These are phyloP conservation scores for Clavispora phyllophila DNA, from an alignment of 805 yeast genomes.

Conservation along the genomic window DNA sequence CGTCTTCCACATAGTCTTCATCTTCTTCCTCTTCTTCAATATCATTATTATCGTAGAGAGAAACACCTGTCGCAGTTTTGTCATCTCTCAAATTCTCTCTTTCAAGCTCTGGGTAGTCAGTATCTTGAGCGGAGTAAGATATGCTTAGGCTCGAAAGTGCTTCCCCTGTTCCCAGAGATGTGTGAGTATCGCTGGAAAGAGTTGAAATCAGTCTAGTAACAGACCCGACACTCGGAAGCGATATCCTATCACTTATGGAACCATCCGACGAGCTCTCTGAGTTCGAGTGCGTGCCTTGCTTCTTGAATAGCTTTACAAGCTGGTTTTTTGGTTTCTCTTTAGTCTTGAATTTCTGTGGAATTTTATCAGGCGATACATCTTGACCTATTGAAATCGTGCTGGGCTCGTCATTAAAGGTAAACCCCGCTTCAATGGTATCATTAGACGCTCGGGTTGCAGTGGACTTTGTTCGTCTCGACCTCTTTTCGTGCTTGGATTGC, in stretches of 20 bases:
- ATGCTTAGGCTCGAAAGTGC: background rate
- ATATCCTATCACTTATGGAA: background rate
- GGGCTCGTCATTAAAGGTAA: background rate
- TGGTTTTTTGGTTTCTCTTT: constrained; percentile 7
- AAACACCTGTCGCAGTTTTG: background rate
- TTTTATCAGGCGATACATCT: background rate
- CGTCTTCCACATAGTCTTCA: constrained; percentile 11
- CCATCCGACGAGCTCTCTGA: constrained; percentile 7
- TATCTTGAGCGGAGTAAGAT: background rate
- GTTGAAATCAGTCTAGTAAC: background rate
- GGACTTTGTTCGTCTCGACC: background rate
- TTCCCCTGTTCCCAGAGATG: background rate
- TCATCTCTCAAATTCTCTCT: background rate
- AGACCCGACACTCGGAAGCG: background rate
- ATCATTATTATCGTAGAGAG: background rate
- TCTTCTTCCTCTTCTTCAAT: constrained; percentile 9
- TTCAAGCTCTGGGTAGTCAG: background rate
- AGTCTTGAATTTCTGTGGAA: background rate
- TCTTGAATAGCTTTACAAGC: constrained; percentile 11
- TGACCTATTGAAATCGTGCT: background rate
- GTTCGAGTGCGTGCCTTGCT: constrained; percentile 6
- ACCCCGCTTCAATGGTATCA: background rate
- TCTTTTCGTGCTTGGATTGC: background rate
- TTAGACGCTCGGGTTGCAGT: background rate
- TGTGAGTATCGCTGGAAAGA: background rate